These are phyloP conservation scores for Paecilomyces sp. DNA, from an alignment of 2,329 filamentous ascomycete species.

Conservation along the genomic window DNA sequence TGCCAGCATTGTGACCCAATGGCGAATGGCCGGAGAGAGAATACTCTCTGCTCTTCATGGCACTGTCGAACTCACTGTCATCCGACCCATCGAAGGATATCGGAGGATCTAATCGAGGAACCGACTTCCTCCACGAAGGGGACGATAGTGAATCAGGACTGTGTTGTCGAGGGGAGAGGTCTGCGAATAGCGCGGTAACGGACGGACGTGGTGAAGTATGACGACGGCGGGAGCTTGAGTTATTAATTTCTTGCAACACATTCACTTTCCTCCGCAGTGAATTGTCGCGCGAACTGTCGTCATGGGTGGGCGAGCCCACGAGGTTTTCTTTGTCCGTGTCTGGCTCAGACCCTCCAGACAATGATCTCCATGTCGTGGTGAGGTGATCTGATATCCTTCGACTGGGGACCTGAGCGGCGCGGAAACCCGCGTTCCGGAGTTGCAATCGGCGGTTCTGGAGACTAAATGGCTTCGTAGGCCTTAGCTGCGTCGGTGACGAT, in stretches of 20 bases:
- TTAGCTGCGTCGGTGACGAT: constrained; percentile 7
- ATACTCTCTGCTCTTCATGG: constrained; percentile 5
- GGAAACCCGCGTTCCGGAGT: constrained; percentile 21
- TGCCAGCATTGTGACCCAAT: background rate
- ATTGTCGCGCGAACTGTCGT: background rate
- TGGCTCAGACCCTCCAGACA: constrained; percentile 10
- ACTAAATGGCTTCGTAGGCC: constrained; percentile 12
- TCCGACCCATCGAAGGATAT: constrained; percentile 2
- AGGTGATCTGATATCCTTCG: constrained; percentile 13
- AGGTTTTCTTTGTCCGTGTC: constrained; percentile 12
- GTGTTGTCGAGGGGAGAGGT: constrained; percentile 6
- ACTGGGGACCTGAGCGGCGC: constrained; percentile 13
- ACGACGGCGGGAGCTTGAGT: constrained; percentile 15
- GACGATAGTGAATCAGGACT: background rate
- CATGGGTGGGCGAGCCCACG: background rate
- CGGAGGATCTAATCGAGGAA: constrained; percentile 7
- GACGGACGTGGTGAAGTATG: constrained; percentile 11
- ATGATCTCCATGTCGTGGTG: constrained; percentile 11
- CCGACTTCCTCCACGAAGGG: background rate
- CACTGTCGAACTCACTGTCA: constrained; percentile 1
- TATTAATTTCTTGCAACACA: constrained; percentile 23
- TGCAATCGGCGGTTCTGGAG: constrained; percentile 20
- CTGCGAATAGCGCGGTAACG: constrained; percentile 14
- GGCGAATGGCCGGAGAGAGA: background rate
- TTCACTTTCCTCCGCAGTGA: constrained; percentile 13